phyloP scores from a whole-genome alignment of 371 early-diverging fungal genomes.

The Haplosporangium sp. region DNA sequence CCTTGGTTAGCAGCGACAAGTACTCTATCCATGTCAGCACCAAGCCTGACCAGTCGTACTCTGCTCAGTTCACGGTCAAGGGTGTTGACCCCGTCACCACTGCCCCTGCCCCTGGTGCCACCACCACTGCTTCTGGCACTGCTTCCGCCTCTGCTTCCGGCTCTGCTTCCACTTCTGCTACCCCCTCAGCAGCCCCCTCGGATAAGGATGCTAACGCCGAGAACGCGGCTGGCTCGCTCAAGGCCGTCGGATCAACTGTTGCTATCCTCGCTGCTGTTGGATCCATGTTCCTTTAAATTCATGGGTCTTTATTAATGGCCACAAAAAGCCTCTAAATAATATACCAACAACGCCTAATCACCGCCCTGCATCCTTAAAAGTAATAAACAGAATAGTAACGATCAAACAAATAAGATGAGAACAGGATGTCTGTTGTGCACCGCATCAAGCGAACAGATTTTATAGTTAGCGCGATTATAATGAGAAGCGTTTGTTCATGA shows the following conservation, averaged over 20 bases:
- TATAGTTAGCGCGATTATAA: too few relatives aligned
- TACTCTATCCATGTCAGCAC: constrained; percentile 41
- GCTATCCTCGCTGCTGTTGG: constrained; percentile 38
- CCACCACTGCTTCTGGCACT: constrained; percentile 8
- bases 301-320: neutral
- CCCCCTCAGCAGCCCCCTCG: neutral
- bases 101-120: neutral
- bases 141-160: constrained; percentile 4
- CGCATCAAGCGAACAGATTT: too few relatives aligned
- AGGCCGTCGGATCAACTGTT: constrained; percentile 30
- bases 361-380: too few relatives aligned
- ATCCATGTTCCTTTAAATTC: constrained; percentile 26
- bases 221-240: constrained; percentile 38
- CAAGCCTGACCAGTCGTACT: constrained; percentile 37
- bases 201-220: neutral
- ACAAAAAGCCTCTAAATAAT: too few relatives aligned
- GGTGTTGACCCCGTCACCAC: constrained; percentile 25
- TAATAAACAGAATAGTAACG: too few relatives aligned
- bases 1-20: constrained; percentile 29
- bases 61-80: constrained; percentile 38
- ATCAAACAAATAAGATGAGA: too few relatives aligned
- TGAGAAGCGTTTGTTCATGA: too few relatives aligned
- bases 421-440: too few relatives aligned
- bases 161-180: neutral
- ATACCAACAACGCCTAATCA: too few relatives aligned